A percentile compares a stretch with the other conserved stretches of the same genome.
Conservation (phyloP, 2,329 filamentous ascomycete genomes). For the Pestalotiopsis sp. region DNA sequence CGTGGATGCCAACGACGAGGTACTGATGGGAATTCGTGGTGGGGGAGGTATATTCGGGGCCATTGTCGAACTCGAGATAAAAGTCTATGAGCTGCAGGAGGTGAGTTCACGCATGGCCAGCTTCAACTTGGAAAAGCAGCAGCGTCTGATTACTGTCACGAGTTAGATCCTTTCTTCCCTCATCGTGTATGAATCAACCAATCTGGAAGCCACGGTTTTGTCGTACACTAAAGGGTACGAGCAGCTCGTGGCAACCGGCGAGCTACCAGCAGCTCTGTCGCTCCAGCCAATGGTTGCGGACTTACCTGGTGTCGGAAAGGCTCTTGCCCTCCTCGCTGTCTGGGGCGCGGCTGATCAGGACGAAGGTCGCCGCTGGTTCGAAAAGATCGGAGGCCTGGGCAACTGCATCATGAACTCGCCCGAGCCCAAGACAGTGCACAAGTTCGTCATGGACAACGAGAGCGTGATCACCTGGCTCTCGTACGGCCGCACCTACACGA, state of each 20-base stretch:
- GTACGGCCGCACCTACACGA: conserved; percentile 23
- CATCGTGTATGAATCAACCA: conserved; percentile 33
- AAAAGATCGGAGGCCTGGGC: conserved; percentile 29
- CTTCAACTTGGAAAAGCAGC: neutral
- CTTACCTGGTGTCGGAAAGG: conserved; percentile 29
- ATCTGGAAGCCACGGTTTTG: conserved; percentile 27
- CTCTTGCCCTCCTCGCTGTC: conserved; percentile 28
- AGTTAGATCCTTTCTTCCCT: conserved; percentile 29
- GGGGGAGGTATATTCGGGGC: conserved; percentile 41
- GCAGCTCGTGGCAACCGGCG: conserved; percentile 16
- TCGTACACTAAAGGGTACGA: conserved; percentile 27
- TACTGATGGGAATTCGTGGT: conserved; percentile 41
- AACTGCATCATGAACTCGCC: conserved; percentile 31
- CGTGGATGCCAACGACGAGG: conserved; percentile 36
- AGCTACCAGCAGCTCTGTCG: conserved; percentile 21
- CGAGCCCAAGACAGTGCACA: conserved; percentile 21
- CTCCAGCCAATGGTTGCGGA: conserved; percentile 33
- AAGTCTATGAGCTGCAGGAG: conserved; percentile 36
- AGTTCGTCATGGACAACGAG: conserved; percentile 21
- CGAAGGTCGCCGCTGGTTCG: conserved; percentile 29
- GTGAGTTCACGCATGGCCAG: conserved; percentile 20
- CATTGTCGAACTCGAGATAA: conserved; percentile 42
- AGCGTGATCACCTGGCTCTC: conserved; percentile 24
- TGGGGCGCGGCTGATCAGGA: conserved; percentile 36
- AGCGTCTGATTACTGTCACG: neutral